Percentiles rank a stretch among this genome's conserved stretches.
phyloP scores from a whole-genome alignment of 2,329 filamentous ascomycete species.

The Cordyceps cicadae region DNA sequence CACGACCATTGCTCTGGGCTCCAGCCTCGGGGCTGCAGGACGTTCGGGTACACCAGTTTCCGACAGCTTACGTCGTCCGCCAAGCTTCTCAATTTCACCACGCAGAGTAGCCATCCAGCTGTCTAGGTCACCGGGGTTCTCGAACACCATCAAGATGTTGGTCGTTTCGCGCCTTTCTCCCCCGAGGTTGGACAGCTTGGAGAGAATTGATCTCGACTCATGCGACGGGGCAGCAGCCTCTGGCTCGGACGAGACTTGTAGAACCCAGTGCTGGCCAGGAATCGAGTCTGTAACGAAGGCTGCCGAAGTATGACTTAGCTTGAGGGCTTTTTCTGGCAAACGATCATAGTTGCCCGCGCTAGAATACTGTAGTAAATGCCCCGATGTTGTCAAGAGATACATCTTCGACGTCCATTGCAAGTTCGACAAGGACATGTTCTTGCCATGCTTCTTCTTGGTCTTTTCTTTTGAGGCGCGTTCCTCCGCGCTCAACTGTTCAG shows the following conservation, averaged over 20 bases:
- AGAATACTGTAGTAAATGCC: constrained; percentile 67
- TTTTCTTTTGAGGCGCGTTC: constrained; percentile 12
- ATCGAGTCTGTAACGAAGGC: constrained; percentile 76
- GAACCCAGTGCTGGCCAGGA: constrained; percentile 70
- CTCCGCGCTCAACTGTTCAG: constrained; percentile 14
- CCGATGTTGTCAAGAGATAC: constrained; percentile 62
- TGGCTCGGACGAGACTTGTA: constrained; percentile 63
- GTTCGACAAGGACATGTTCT: constrained; percentile 28
- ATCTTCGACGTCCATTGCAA: constrained; percentile 64
- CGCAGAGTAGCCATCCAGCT: constrained; percentile 63
- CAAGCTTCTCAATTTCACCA: constrained; percentile 60
- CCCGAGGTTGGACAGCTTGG: constrained; percentile 52
- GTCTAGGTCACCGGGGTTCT: constrained; percentile 67
- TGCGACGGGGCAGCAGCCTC: constrained; percentile 39
- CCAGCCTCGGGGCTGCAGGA: background rate
- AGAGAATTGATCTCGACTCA: constrained; percentile 54
- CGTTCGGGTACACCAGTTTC: constrained; percentile 48
- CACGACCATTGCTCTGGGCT: background rate
- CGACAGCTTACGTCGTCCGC: constrained; percentile 55
- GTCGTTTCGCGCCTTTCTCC: constrained; percentile 47
- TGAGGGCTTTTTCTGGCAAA: constrained; percentile 64
- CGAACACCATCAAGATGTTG: constrained; percentile 65
- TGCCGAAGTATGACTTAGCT: constrained; percentile 64
- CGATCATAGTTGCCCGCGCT: constrained; percentile 63
- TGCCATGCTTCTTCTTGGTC: constrained; percentile 15